Evolutionary conservation across 2,329 filamentous ascomycete genomes (phyloP), one percentile per base, ranked within the genome.

Genomic region (Botrytis cinerea): DNA sequence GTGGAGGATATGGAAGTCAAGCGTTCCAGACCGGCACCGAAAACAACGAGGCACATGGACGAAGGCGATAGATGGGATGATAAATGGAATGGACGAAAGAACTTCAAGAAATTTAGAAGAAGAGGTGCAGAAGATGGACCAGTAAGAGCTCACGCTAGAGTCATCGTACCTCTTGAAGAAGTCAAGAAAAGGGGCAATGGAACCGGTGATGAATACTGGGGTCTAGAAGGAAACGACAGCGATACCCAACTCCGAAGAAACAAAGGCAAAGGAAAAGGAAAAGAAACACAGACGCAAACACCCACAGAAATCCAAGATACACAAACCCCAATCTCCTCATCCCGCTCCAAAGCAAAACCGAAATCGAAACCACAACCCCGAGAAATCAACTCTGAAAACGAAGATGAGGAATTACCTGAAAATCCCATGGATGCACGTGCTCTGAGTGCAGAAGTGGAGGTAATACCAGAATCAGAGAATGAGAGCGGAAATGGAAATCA

Each of bases 11-110:
- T 97, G 83, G 86, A 92, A 14, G 81, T 98, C 0, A 87, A 85
- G 38, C 73, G 79, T 75, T 77, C 79, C 78, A 79, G 60, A 75
- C 71, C 75, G 75, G 77, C 76, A 78, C 78, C 78, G 70, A 75
- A 78, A 72, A 73, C 77, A 45, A 75, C 70, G 2, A 61, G 60
- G 9, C 83, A 83, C 70, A 81, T 79, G 28, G 80, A 83, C n/a
- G 82, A 81, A 48, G 83, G 86, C 28, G 88, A 90, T 8, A 87
- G 93, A 59, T 98, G 95, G 95, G 89, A 98, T 77, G 90, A 93
- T 0, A 87, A 87, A 57, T 99, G 96, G 96, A 97, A 98, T 80
- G 96, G 95, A 0, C 88, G 95, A 61, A 95, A 94, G 82, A 98
- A 99, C 80, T 99, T 97, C 84, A 99, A 99, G 82, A 92, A 90